A percentile compares a stretch with the other conserved stretches of the same genome.
Conservation (phyloP, 2,329 filamentous ascomycete genomes). For the Colletotrichum theobromicola region DNA sequence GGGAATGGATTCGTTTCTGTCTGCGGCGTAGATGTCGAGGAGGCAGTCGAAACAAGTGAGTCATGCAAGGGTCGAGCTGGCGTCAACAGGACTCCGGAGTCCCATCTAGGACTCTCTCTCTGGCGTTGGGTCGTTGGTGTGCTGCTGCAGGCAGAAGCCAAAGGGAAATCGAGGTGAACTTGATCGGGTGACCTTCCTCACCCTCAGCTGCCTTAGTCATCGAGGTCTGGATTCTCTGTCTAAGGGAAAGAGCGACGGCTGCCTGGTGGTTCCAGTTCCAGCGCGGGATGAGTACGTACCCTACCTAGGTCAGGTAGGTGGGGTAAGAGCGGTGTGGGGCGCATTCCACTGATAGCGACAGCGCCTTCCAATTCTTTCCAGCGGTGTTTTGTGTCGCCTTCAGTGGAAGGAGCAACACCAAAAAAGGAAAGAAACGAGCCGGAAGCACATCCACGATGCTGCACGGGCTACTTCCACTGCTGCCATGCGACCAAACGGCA, state of each 20-base stretch:
- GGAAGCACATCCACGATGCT: not conserved
- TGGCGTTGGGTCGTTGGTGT: not conserved
- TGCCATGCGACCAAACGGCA: not conserved
- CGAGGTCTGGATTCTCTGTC: not conserved
- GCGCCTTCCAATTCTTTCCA: not conserved
- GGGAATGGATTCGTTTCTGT: not conserved
- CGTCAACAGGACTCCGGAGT: not conserved
- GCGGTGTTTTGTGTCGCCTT: not conserved
- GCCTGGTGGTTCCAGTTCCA: not conserved
- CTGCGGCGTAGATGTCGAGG: not conserved
- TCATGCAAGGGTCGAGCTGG: not conserved
- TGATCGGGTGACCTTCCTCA: not conserved
- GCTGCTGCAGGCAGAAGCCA: slow-evolving; percentile 3
- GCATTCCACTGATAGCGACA: not conserved
- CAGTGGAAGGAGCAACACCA: not conserved
- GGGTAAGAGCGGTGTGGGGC: not conserved
- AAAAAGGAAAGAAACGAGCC: not conserved
- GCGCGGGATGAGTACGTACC: not conserved
- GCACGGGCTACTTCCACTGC: too few relatives aligned
- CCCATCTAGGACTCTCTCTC: not conserved
- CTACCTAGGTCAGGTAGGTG: not conserved
- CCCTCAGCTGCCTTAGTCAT: not conserved
- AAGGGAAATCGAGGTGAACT: not conserved
- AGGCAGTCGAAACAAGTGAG: not conserved
- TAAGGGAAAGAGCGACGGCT: not conserved